Evolutionary conservation across 1,284 basidiomycete genomes (phyloP).

Genomic region (Leccinum fuscescens): DNA sequence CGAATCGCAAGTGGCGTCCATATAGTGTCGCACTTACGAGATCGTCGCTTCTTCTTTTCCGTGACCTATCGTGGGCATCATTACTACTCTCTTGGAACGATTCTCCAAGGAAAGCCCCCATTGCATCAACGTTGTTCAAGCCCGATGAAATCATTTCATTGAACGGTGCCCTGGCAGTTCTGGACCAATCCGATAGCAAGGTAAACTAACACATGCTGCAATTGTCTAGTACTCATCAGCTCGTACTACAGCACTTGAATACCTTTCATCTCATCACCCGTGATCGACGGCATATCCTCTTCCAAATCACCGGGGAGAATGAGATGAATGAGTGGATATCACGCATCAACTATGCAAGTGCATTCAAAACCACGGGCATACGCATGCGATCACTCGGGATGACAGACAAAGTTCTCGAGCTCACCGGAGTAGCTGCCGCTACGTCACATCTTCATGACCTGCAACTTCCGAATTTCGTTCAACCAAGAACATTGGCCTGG

Average conservation of each 20-base stretch:
- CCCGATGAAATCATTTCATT: conserved; percentile 89
- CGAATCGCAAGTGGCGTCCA: conserved; percentile 83
- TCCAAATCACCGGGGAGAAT: conserved; percentile 70
- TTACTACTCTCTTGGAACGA: conserved; percentile 55
- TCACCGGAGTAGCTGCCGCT: conserved; percentile 82
- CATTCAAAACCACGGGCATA: conserved; percentile 87
- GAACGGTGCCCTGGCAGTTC: conserved; percentile 76
- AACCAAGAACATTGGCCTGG: conserved; percentile 45
- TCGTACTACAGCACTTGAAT: conserved; percentile 53
- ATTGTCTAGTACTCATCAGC: conserved; percentile 8
- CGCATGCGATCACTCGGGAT: conserved; percentile 77
- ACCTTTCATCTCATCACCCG: conserved; percentile 80
- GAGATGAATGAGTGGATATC: conserved; percentile 93
- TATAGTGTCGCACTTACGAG: conserved; percentile 88
- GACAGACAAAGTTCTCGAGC: conserved; percentile 66
- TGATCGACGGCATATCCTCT: conserved; percentile 77
- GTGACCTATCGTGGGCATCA: conserved; percentile 72
- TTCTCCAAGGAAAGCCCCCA: conserved; percentile 41
- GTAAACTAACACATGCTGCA: conserved; percentile 38
- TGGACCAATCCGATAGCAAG: conserved; percentile 75
- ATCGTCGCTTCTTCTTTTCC: conserved; percentile 91
- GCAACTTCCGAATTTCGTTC: conserved; percentile 37
- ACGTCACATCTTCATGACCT: conserved; percentile 74
- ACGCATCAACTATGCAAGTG: conserved; percentile 91
- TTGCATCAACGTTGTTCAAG: conserved; percentile 63